phyloP scores from a whole-genome alignment of 2,329 filamentous ascomycete genomes.

The Blumeria graminis region DNA sequence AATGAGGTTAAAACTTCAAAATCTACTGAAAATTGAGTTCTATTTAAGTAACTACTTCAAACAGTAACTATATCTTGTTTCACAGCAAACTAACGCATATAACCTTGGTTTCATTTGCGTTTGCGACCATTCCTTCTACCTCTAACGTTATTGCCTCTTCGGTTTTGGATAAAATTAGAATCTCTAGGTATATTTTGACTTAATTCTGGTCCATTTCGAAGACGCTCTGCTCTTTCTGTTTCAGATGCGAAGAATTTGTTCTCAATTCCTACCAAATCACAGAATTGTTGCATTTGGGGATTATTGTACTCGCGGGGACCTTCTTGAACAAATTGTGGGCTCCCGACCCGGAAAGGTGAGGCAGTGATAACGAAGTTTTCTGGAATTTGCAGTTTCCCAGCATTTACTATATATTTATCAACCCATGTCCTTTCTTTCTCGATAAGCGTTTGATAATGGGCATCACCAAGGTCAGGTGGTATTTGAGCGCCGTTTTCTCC shows the following conservation, averaged over 20 bases:
- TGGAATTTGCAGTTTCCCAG: slow-evolving; percentile 42
- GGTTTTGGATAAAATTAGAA: slow-evolving; percentile 14
- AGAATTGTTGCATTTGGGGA: slow-evolving; percentile 65
- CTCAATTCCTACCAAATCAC: slow-evolving; percentile 47
- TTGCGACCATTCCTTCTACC: slow-evolving; percentile 7
- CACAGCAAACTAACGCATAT: no score
- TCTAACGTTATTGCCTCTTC: slow-evolving; percentile 16
- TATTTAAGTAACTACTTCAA: no score
- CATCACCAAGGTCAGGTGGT: slow-evolving; percentile 41
- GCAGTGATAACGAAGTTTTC: slow-evolving; percentile 58
- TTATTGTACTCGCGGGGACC: slow-evolving; percentile 65
- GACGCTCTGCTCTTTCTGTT: slow-evolving; percentile 39
- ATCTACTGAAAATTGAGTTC: no score
- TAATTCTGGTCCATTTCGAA: slow-evolving; percentile 29
- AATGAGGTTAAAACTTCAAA: no score
- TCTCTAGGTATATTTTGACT: slow-evolving; percentile 14
- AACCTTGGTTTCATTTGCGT: no score
- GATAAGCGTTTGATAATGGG: slow-evolving; percentile 42
- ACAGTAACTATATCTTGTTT: no score
- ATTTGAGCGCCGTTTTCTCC: slow-evolving; percentile 31
- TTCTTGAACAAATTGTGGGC: slow-evolving; percentile 31
- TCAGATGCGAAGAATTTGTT: slow-evolving; percentile 54
- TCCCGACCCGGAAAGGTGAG: slow-evolving; percentile 36
- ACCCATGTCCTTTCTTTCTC: slow-evolving; percentile 56
- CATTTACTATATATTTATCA: slow-evolving; percentile 42